A percentile compares a stretch with the other conserved stretches of the same genome.
These are phyloP conservation scores for Pseudofabraea citricarpa DNA, from an alignment of 2,329 filamentous ascomycete genomes.

Conservation along the genomic window DNA sequence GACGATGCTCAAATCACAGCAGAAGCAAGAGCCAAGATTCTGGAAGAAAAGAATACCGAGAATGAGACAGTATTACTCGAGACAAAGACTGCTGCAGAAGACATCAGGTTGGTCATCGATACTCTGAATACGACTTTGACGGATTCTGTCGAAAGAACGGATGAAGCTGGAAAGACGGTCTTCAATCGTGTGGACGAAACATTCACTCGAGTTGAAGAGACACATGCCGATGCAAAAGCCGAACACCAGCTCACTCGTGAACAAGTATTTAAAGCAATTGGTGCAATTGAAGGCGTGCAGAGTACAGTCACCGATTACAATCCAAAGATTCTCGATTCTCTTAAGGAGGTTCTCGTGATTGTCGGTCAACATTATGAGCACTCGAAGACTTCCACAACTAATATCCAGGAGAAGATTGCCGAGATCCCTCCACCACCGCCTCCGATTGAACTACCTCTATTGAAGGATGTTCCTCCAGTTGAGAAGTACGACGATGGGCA, in stretches of 20 bases:
- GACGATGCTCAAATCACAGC: constrained; percentile 75
- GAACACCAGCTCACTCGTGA: constrained; percentile 82
- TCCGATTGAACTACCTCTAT: constrained; percentile 48
- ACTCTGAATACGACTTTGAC: constrained; percentile 77
- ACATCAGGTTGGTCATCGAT: constrained; percentile 81
- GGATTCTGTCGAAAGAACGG: constrained; percentile 80
- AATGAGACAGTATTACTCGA: constrained; percentile 69
- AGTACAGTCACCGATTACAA: constrained; percentile 77
- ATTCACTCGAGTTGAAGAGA: constrained; percentile 69
- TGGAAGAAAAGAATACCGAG: constrained; percentile 67
- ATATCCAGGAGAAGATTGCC: constrained; percentile 53
- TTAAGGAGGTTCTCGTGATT: constrained; percentile 79
- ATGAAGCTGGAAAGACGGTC: constrained; percentile 81
- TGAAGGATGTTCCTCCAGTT: constrained; percentile 42
- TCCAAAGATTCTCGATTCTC: constrained; percentile 79
- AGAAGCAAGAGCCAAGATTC: constrained; percentile 68
- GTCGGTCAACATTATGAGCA: constrained; percentile 88
- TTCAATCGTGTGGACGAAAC: constrained; percentile 80
- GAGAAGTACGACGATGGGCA: constrained; percentile 59
- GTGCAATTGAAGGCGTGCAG: constrained; percentile 70
- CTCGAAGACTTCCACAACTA: constrained; percentile 60
- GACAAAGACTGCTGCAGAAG: constrained; percentile 78
- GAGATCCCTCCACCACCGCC: constrained; percentile 42
- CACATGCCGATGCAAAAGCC: constrained; percentile 65
- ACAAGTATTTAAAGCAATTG: constrained; percentile 70